A percentile compares a stretch with the other conserved stretches of the same genome.
These are phyloP conservation scores for Rhizophora mangle DNA, from an alignment of 345 rosid species.

Conservation along the genomic window DNA sequence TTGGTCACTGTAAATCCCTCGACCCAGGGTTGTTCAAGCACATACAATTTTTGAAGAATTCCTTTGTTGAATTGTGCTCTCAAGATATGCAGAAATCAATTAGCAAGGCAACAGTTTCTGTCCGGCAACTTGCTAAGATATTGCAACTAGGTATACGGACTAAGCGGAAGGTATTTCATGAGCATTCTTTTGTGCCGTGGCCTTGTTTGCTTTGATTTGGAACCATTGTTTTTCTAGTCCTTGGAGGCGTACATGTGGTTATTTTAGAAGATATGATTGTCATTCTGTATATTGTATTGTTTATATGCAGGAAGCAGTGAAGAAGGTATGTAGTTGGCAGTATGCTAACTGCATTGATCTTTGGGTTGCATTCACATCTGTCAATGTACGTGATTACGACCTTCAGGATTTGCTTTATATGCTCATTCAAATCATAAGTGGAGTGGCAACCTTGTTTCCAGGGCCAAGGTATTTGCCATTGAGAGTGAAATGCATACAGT, in stretches of 20 bases:
- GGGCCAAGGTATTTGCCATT: conserved; percentile 90
- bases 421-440: conserved; percentile 73
- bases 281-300: conserved; percentile 25
- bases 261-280: conserved; percentile 1
- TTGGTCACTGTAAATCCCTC: conserved; percentile 56
- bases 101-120: conserved; percentile 52
- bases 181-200: conserved; percentile 2
- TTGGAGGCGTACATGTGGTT: conserved; percentile 1
- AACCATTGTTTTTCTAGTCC: conserved; percentile 1
- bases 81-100: conserved; percentile 76
- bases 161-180: conserved; percentile 61
- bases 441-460: conserved; percentile 66
- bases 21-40: conserved; percentile 45
- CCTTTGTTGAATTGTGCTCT: conserved; percentile 70
- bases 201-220: conserved; percentile 9
- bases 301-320: conserved; percentile 69
- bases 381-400: conserved; percentile 50
- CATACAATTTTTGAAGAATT: conserved; percentile 51
- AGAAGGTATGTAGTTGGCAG: conserved; percentile 80
- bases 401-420: conserved; percentile 64
- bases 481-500: conserved; percentile 74
- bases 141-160: conserved; percentile 59
- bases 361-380: conserved; percentile 73
- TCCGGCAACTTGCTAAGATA: conserved; percentile 67
- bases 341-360: conserved; percentile 73